Evolutionary conservation across 768 basidiomycete species (phyloP).

Genomic region (Leccinum longicurvipes): DNA sequence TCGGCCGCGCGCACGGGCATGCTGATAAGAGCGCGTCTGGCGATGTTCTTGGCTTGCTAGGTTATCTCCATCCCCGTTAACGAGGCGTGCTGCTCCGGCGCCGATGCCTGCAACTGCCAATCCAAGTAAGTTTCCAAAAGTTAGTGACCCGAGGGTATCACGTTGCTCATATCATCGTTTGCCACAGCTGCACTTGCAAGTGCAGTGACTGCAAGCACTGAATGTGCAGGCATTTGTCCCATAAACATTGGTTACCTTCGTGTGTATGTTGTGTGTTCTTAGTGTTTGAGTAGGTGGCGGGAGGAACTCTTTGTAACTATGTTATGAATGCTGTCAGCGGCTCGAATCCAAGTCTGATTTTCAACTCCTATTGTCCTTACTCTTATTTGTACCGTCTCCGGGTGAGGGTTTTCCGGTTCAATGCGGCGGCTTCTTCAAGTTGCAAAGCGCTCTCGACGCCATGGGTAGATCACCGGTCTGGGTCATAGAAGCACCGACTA

Average conservation of each 20-base stretch:
- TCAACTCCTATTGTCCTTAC: too few species aligned
- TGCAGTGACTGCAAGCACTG: slow-evolving; percentile 21
- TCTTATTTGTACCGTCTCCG: neutral
- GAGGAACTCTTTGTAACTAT: neutral
- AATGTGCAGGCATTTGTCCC: neutral
- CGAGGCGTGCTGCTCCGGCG: slow-evolving; percentile 18
- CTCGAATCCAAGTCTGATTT: neutral
- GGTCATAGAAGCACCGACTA: too few species aligned
- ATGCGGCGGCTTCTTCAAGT: neutral
- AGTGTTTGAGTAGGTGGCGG: neutral
- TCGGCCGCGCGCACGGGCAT: neutral
- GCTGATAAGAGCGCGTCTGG: neutral
- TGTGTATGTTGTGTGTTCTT: neutral
- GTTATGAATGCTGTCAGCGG: neutral
- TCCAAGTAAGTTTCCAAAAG: slow-evolving; percentile 4
- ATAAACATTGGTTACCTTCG: neutral
- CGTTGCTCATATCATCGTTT: neutral
- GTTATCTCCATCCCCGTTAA: slow-evolving; percentile 8
- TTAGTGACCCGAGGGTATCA: too few species aligned
- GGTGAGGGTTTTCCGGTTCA: neutral
- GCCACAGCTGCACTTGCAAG: slow-evolving; percentile 14
- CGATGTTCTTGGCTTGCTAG: slow-evolving; percentile 1
- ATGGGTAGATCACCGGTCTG: too few species aligned
- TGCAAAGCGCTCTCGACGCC: neutral
- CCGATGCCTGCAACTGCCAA: slow-evolving; percentile 11